These are phyloP conservation scores for Clohesyomyces aquaticus DNA, from an alignment of 495 filamentous ascomycete species.

Conservation along the genomic window DNA sequence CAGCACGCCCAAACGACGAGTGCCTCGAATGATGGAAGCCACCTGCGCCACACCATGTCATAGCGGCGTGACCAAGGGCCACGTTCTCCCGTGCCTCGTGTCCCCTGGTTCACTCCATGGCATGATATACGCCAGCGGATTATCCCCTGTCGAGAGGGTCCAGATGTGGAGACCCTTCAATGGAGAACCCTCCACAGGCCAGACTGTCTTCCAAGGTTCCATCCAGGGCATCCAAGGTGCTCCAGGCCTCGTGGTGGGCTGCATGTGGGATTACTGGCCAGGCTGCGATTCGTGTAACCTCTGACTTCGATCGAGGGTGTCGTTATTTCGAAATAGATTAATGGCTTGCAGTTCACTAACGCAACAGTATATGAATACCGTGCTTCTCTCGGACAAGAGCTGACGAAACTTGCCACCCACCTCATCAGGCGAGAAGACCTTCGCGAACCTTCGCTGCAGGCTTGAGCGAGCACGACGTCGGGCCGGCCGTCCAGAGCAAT, in stretches of 20 bases:
- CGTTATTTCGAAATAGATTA: slow-evolving; percentile 20
- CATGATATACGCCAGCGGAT: not conserved
- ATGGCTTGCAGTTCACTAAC: slow-evolving; percentile 11
- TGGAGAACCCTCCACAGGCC: too few relatives aligned
- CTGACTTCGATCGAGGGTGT: not conserved
- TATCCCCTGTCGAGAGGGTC: too few relatives aligned
- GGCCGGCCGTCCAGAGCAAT: not conserved
- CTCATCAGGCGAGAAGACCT: not conserved
- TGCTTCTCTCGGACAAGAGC: too few relatives aligned
- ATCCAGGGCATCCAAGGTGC: not conserved
- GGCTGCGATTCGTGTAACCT: slow-evolving; percentile 9
- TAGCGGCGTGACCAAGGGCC: slow-evolving; percentile 22
- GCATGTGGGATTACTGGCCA: slow-evolving; percentile 20
- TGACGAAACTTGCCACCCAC: too few relatives aligned
- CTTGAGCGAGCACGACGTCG: not conserved
- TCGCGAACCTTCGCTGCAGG: not conserved
- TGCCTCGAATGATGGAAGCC: slow-evolving; percentile 2
- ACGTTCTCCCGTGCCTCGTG: too few relatives aligned
- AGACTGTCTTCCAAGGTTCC: too few relatives aligned
- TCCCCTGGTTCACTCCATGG: not conserved
- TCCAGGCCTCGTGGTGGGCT: not conserved
- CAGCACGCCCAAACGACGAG: not conserved
- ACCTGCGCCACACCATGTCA: slow-evolving; percentile 23
- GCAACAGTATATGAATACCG: too few relatives aligned
- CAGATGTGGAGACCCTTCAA: too few relatives aligned